Evolutionary conservation across 805 yeast species (phyloP).

Genomic region (Nakazawaea pomicola): DNA sequence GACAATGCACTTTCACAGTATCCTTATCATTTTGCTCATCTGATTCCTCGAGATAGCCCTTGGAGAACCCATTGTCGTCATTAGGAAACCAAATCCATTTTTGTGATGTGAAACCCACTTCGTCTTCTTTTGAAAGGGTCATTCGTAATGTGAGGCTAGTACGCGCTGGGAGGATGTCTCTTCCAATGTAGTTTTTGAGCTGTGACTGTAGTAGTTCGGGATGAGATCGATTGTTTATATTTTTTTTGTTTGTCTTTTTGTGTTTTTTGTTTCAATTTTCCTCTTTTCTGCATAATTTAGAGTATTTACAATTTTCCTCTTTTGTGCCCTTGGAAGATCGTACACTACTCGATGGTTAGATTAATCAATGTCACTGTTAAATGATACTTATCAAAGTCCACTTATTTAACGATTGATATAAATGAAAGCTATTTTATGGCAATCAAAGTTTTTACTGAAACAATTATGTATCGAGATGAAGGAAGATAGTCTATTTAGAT

Average conservation of each 20-base stretch:
- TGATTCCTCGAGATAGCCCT: conserved; percentile 51
- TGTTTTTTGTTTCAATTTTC: not conserved
- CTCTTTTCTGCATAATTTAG: not conserved
- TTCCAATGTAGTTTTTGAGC: not conserved
- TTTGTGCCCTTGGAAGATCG: not conserved
- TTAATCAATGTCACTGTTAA: too few relatives aligned
- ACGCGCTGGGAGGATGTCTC: not conserved
- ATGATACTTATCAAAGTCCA: too few relatives aligned
- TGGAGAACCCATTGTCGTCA: conserved; percentile 46
- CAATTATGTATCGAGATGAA: too few relatives aligned
- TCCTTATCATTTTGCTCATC: conserved; percentile 29
- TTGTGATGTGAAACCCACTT: conserved; percentile 18
- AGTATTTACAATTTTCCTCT: not conserved
- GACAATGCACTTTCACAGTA: conserved; percentile 33
- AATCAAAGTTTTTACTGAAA: too few relatives aligned
- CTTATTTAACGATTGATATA: too few relatives aligned
- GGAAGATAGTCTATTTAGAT: too few relatives aligned
- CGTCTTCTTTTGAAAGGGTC: conserved; percentile 9
- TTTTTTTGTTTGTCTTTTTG: not conserved
- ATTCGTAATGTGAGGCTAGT: not conserved
- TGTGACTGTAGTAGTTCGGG: too few relatives aligned
- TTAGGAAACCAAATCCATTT: conserved; percentile 81
- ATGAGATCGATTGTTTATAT: not conserved
- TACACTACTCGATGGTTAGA: too few relatives aligned
- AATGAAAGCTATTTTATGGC: too few relatives aligned